phyloP scores from a whole-genome alignment of 345 rosid genomes.

The Lepidium aucheri region DNA sequence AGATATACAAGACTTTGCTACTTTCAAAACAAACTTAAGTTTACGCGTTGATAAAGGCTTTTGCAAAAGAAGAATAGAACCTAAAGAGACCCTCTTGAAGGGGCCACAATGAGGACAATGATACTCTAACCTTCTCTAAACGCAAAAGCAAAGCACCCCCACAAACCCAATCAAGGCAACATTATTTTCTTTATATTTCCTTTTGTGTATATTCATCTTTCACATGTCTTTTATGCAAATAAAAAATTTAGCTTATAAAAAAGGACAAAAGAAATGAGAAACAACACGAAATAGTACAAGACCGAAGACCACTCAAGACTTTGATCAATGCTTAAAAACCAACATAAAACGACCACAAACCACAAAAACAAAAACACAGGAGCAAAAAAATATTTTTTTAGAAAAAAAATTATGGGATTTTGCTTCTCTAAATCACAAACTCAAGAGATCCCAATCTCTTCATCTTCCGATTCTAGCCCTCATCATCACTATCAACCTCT shows the following conservation, averaged over 20 bases:
- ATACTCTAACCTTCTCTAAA: conserved; percentile 19
- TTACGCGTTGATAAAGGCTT: neutral
- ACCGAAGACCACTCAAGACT: conserved; percentile 12
- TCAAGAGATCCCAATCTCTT: conserved; percentile 50
- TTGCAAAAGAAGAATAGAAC: neutral
- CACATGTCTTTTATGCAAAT: too few relatives aligned
- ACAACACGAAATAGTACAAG: conserved; percentile 10
- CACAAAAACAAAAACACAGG: conserved; percentile 8
- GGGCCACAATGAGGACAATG: neutral
- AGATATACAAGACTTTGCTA: neutral
- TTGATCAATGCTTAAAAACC: conserved; percentile 5
- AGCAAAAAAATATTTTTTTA: conserved; percentile 4
- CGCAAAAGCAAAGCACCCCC: conserved; percentile 28
- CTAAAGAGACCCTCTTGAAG: neutral
- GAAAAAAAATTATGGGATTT: conserved; percentile 33
- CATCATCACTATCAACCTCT: conserved; percentile 22
- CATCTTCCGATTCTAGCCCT: conserved; percentile 40
- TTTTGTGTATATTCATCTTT: neutral
- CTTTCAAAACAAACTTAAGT: neutral
- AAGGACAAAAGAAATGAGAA: neutral
- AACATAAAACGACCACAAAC: neutral
- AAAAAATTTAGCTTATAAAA: neutral
- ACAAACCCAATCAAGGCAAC: neutral
- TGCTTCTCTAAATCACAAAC: conserved; percentile 39
- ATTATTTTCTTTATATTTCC: neutral